Conservation (phyloP, 2,329 filamentous ascomycete species). For the Paecilomyces formosus region DNA sequence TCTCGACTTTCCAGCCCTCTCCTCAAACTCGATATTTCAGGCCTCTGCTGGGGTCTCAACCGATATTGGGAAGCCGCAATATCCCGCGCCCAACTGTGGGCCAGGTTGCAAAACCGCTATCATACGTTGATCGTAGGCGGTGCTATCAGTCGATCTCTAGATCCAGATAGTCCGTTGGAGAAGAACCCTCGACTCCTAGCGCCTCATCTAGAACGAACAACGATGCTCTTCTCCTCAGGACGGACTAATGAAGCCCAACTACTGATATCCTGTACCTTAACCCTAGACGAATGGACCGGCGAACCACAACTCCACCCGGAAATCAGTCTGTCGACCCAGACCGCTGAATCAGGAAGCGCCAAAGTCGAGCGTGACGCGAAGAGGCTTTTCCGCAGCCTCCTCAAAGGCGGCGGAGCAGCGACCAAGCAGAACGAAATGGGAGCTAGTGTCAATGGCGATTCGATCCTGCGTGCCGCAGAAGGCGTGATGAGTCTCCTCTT, state of each 20-base stretch:
- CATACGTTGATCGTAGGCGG: constrained; percentile 7
- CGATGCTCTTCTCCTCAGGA: constrained; percentile 22
- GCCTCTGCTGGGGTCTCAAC: constrained; percentile 35
- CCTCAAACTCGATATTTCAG: constrained; percentile 29
- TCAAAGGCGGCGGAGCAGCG: constrained; percentile 10
- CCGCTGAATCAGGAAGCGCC: constrained; percentile 6
- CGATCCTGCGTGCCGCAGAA: constrained; percentile 27
- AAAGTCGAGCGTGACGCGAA: constrained; percentile 32
- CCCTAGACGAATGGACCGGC: constrained; percentile 32
- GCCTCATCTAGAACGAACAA: constrained; percentile 29
- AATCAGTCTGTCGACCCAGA: constrained; percentile 22
- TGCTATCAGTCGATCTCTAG: not conserved
- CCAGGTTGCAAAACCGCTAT: constrained; percentile 21
- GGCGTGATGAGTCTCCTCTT: constrained; percentile 28
- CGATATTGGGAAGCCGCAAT: constrained; percentile 35
- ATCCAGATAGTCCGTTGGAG: not conserved
- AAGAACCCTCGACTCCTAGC: constrained; percentile 19
- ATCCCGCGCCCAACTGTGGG: constrained; percentile 31
- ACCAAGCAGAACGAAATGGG: constrained; percentile 7
- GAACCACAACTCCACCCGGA: constrained; percentile 30
- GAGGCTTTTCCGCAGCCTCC: constrained; percentile 28
- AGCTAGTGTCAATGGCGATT: constrained; percentile 15
- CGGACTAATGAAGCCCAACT: constrained; percentile 10
- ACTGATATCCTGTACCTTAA: constrained; percentile 27
- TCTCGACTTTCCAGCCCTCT: constrained; percentile 26